phyloP scores from a whole-genome alignment of 352 stramenopile genomes.

The Globisporangium camurandrum region DNA sequence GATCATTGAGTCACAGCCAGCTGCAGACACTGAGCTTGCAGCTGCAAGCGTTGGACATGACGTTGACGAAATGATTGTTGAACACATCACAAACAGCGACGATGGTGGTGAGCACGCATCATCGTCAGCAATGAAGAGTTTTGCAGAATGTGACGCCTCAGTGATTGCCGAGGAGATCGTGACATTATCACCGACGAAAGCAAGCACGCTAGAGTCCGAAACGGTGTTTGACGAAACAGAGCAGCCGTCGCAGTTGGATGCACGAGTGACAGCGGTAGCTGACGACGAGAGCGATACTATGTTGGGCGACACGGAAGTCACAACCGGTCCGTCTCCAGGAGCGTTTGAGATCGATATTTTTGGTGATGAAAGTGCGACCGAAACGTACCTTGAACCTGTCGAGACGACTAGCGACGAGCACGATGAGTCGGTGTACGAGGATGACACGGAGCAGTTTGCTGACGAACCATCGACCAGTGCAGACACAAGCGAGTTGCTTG shows the following conservation, averaged over 20 bases:
- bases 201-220: neutral
- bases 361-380: neutral
- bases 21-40: neutral
- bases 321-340: no score
- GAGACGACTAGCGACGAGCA: neutral
- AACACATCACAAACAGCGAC: slow-evolving; percentile 4
- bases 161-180: slow-evolving; percentile 10
- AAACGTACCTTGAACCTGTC: neutral
- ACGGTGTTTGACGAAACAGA: neutral
- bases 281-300: neutral
- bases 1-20: neutral
- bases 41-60: neutral
- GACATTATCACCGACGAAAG: slow-evolving; percentile 6
- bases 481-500: no score
- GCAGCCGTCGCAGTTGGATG: neutral
- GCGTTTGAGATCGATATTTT: no score
- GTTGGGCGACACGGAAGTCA: slow-evolving; percentile 6
- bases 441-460: no score
- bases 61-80: slow-evolving; percentile 9
- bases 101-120: neutral
- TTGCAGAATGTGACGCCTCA: slow-evolving; percentile 2
- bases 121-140: neutral
- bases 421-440: no score
- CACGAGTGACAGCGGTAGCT: neutral
- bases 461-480: no score